A percentile compares a stretch with the other conserved stretches of the same genome.
Evolutionary conservation across 192 early-diverging fungal species (phyloP).

Genomic region (Coemansia sp.): DNA sequence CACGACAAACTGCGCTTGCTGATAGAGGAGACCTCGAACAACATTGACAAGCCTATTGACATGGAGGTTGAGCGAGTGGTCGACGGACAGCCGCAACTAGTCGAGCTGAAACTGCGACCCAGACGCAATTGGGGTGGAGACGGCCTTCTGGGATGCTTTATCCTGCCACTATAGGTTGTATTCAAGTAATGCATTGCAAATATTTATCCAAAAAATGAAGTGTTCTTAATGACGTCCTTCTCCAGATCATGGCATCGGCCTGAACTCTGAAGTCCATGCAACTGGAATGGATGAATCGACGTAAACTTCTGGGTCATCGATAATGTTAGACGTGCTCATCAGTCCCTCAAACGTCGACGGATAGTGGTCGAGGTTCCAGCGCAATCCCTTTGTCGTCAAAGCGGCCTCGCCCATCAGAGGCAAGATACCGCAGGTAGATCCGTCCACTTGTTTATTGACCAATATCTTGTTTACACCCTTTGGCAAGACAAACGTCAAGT

Average conservation of each 20-base stretch:
- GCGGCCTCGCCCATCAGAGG: conserved; percentile 69
- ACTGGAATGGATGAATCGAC: conserved; percentile 74
- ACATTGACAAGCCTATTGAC: conserved; percentile 21
- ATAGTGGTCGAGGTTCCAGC: conserved; percentile 72
- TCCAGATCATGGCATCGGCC: conserved; percentile 10
- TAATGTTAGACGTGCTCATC: conserved; percentile 85
- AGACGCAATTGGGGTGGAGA: conserved; percentile 51
- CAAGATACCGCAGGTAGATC: conserved; percentile 87
- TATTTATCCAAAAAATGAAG: background rate
- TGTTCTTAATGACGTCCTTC: background rate
- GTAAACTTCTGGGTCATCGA: conserved; percentile 60
- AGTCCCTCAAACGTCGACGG: conserved; percentile 70
- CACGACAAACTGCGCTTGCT: conserved; percentile 29
- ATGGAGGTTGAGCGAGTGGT: conserved; percentile 41
- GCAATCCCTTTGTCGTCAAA: conserved; percentile 74
- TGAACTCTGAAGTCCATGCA: conserved; percentile 83
- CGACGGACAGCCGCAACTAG: conserved; percentile 21
- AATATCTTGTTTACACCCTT: conserved; percentile 67
- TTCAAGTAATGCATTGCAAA: background rate
- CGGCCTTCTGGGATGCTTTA: conserved; percentile 49
- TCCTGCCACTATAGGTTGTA: conserved; percentile 22
- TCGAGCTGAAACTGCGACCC: conserved; percentile 25
- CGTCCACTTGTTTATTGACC: conserved; percentile 67
- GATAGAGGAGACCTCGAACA: conserved; percentile 20
- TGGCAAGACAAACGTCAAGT: conserved; percentile 68